Base-by-base conservation (phyloP, 306 rosid genomes). In the Spatholobus suberectus region DNA sequence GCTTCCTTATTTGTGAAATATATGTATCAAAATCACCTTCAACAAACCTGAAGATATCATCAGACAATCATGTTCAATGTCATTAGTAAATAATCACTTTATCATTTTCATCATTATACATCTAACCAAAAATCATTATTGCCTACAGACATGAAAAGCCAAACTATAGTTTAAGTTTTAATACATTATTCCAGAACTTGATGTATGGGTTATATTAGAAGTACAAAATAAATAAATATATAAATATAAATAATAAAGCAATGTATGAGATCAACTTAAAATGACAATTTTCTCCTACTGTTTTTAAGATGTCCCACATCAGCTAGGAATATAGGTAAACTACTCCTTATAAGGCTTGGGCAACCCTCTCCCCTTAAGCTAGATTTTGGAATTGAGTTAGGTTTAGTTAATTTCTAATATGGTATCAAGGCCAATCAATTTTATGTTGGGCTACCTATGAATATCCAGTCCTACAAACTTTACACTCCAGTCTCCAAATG, bases 11-110 rank as follows among this genome's bases (percentile, higher is more conserved):
- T 75, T 93, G 88, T 8, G 94, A 91, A 46, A 96, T 88, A 24
- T 96, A 96, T 0, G 82, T 77, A 35, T 96, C 92, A 76, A 96
- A 96, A 89, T 96, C 92, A 18, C 99, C 99, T 90, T 96, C 99
- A 17, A 96, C 86, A 78, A 96, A 96, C 99, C 99, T 96, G 83
- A 82, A 79, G 49, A 80, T 68, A 70, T 47, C 41, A 73, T n/a
- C 44, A 63, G 81, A 66, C 78, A 73, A 77, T 70, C 76, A 85
- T 62, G 69, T 77, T 61, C n/a, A n/a, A n/a, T n/a, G n/a, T n/a
- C 68, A 82, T 85, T 40, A 78, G 59, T 21, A 65, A 69, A 79
- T n/a, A 73, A 63, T 49, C 40, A 43, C n/a, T 52, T 58, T 66
- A 78, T 38, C 17, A 23, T 11, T 55, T 79, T 58, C 72, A 47